Percentiles rank a stretch among this genome's conserved stretches.
Conservation (phyloP, 192 early-diverging fungal species). For the Coemansia sp. region DNA sequence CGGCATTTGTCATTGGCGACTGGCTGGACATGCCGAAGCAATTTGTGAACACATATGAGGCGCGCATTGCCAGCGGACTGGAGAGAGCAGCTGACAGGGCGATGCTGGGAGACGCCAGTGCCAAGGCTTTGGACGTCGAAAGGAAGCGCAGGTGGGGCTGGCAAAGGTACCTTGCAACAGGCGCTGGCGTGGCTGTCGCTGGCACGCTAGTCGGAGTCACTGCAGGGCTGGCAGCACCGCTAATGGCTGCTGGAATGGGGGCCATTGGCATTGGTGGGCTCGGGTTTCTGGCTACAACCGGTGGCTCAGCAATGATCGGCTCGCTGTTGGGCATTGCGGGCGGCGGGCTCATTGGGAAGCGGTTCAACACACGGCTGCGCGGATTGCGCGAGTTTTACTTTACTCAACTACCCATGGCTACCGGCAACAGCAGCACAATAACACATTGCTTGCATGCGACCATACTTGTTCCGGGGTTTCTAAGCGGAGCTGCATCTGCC, state of each 20-base stretch:
- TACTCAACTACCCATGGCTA: constrained; percentile 17
- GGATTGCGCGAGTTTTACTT: constrained; percentile 50
- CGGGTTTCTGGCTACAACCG: constrained; percentile 45
- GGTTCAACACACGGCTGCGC: constrained; percentile 40
- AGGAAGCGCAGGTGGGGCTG: constrained; percentile 38
- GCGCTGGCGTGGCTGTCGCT: constrained; percentile 46
- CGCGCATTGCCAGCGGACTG: constrained; percentile 21
- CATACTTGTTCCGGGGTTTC: constrained; percentile 53
- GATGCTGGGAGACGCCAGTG: constrained; percentile 39
- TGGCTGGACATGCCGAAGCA: constrained; percentile 46
- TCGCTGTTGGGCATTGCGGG: constrained; percentile 55
- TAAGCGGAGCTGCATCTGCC: constrained; percentile 24
- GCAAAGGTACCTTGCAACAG: constrained; percentile 47
- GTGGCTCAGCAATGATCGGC: constrained; percentile 51
- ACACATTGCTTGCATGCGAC: constrained; percentile 46
- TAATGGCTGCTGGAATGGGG: constrained; percentile 56
- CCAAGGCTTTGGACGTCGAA: constrained; percentile 24
- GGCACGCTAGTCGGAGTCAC: constrained; percentile 54
- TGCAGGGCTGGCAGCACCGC: constrained; percentile 54
- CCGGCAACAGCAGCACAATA: neutral
- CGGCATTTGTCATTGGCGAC: constrained; percentile 37
- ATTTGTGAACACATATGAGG: constrained; percentile 35
- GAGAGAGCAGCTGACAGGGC: constrained; percentile 29
- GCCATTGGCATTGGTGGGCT: constrained; percentile 50
- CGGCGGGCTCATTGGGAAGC: constrained; percentile 50